Conservation (phyloP, 129 eudicot genomes). For the Tagetes erecta region DNA sequence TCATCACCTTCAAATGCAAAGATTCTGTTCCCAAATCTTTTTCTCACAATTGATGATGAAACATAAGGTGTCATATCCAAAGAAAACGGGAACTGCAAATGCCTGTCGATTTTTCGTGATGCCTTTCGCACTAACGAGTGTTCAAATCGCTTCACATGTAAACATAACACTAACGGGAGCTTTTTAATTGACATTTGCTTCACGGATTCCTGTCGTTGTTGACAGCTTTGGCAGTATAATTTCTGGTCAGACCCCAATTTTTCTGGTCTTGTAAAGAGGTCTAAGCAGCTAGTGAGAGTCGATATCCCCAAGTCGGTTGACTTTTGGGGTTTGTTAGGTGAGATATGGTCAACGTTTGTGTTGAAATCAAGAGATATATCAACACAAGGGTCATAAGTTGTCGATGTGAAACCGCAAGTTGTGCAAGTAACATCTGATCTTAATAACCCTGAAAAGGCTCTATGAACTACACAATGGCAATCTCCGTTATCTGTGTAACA, state of each 20-base stretch:
- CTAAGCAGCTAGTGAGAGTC: slow-evolving; percentile 59
- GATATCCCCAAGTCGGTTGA: slow-evolving; percentile 41
- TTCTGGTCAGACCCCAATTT: slow-evolving; percentile 69
- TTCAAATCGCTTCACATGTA: slow-evolving; percentile 71
- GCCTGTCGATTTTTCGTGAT: slow-evolving; percentile 61
- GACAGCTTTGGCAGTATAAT: slow-evolving; percentile 55
- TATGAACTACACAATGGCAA: slow-evolving; percentile 75
- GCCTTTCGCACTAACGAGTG: slow-evolving; percentile 55
- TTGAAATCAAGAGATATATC: slow-evolving; percentile 70
- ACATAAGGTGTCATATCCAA: slow-evolving; percentile 67
- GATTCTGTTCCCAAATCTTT: slow-evolving; percentile 67
- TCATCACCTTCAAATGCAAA: slow-evolving; percentile 67
- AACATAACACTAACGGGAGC: slow-evolving; percentile 59
- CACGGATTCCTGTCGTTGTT: slow-evolving; percentile 51
- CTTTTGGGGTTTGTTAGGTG: slow-evolving; percentile 46
- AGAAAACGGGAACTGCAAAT: slow-evolving; percentile 72
- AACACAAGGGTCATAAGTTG: slow-evolving; percentile 71
- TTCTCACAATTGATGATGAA: slow-evolving; percentile 59
- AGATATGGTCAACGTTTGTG: slow-evolving; percentile 27
- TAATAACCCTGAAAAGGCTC: slow-evolving; percentile 62
- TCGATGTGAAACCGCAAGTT: slow-evolving; percentile 67
- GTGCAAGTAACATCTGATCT: slow-evolving; percentile 77
- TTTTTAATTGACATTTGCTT: slow-evolving; percentile 70
- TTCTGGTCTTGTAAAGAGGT: slow-evolving; percentile 71
- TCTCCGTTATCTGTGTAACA: slow-evolving; percentile 58